A percentile compares a stretch with the other conserved stretches of the same genome.
phyloP scores from a whole-genome alignment of 2,329 filamentous ascomycete genomes.

The Paracoccidioides lutzii region DNA sequence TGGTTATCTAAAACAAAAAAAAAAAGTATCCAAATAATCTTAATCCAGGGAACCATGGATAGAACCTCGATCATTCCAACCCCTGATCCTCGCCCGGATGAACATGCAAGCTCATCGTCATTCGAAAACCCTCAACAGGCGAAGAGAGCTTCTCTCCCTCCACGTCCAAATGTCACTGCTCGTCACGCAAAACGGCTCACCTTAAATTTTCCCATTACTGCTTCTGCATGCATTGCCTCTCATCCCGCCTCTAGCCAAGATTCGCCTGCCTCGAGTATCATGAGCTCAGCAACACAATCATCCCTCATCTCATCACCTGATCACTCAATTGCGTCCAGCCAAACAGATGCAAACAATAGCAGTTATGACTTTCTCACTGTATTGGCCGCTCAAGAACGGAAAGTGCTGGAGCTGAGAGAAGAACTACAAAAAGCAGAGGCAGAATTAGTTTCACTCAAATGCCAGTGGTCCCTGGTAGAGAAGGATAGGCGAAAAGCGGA shows the following conservation, averaged over 20 bases:
- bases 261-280: slow-evolving; percentile 20
- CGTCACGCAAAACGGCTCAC: slow-evolving; percentile 35
- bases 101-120: background rate
- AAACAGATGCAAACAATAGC: slow-evolving; percentile 32
- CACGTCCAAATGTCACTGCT: slow-evolving; percentile 23
- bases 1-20: too few relatives aligned
- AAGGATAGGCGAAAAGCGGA: slow-evolving; percentile 61
- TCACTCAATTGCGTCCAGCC: slow-evolving; percentile 13
- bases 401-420: slow-evolving; percentile 79
- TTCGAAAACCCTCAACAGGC: slow-evolving; percentile 1
- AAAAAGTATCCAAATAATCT: background rate
- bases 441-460: slow-evolving; percentile 65
- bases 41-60: slow-evolving; percentile 1
- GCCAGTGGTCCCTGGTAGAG: slow-evolving; percentile 68
- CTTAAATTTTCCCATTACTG: slow-evolving; percentile 33
- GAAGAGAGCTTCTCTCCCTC: slow-evolving; percentile 22
- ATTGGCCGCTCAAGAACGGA: slow-evolving; percentile 81
- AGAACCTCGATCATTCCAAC: background rate
- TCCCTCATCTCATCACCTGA: slow-evolving; percentile 22
- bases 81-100: background rate
- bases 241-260: slow-evolving; percentile 11
- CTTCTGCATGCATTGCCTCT: slow-evolving; percentile 8
- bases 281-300: slow-evolving; percentile 22
- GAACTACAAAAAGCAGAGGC: slow-evolving; percentile 73
- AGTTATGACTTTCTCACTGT: slow-evolving; percentile 65